Base-by-base conservation (phyloP, 352 stramenopile genomes). In the Plasmopara viticola region DNA sequence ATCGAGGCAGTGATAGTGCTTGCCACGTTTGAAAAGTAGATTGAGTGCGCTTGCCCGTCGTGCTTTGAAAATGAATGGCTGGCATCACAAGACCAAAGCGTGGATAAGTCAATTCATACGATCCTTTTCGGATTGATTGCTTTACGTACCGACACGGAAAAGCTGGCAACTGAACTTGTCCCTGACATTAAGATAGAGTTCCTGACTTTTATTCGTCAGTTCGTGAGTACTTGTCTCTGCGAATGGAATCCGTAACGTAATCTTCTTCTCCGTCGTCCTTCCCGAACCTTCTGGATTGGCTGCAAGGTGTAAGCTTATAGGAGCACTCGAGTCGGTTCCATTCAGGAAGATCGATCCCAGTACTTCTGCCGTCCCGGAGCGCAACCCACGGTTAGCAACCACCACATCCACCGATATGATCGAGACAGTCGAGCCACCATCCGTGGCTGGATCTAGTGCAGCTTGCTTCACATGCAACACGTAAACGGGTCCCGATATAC, bases 401-500 rank as follows among this genome's bases (percentile, higher is more conserved):
- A 34, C 35, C 41, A 86, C 39, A 17, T 70, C 40, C 10, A 82
- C 46, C 34, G 51, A 53, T 6, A 83, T 33, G 35, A 56, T 47
- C 0, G 58, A 56, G 8, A 20, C 48, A 2, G 31, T 58, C 0
- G n/a, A 44, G 5, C 39, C 51, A 4, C 15, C 29, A 13, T 58
- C 45, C 5, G 51, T 25, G 13, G 58, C 53, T 1, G 45, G 14
- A 14, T 35, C 46, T 33, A 63, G 33, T 18, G 60, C 18, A 28
- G 72, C 34, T 37, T 38, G 44, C n/a, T 51, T 43, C n/a, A 91
- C 72, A 0, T 50, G 17, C n/a, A 90, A 29, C 6, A 66, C 53
- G 48, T 89, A 89, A 17, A 78, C 29, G 7, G 77, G 72, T 5
- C 84, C 84, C 2, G 78, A 66, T 34, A 84, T 53, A 18, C 63